Percentiles rank a stretch among this genome's conserved stretches.
phyloP scores from a whole-genome alignment of 371 early-diverging fungal species.

The Syncephalastrum sp. region DNA sequence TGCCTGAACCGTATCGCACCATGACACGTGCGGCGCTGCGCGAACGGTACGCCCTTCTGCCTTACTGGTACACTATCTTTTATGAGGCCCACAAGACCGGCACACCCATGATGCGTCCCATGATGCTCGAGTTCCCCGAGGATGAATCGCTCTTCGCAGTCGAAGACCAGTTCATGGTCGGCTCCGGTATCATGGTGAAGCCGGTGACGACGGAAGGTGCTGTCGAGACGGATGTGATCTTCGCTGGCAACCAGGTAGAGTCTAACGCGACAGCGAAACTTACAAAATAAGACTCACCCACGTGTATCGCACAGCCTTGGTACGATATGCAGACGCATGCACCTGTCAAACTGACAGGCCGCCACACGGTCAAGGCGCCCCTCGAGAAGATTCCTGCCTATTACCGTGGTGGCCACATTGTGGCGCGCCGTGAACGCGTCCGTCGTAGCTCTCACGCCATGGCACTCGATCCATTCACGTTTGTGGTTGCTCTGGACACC shows the following conservation, averaged over 20 bases:
- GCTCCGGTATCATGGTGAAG: slow-evolving; percentile 72
- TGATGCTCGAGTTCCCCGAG: slow-evolving; percentile 79
- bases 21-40: slow-evolving; percentile 73
- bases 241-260: slow-evolving; percentile 56
- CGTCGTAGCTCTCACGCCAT: slow-evolving; percentile 83
- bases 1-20: slow-evolving; percentile 75
- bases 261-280: not conserved
- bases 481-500: slow-evolving; percentile 76
- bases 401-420: slow-evolving; percentile 83
- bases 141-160: slow-evolving; percentile 70
- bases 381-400: slow-evolving; percentile 81
- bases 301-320: slow-evolving; percentile 54
- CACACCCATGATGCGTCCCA: slow-evolving; percentile 80
- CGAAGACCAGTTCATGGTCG: slow-evolving; percentile 87
- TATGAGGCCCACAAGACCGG: slow-evolving; percentile 67
- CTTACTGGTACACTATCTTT: slow-evolving; percentile 84
- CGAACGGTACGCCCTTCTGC: slow-evolving; percentile 75
- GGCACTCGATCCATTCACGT: slow-evolving; percentile 88
- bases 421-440: slow-evolving; percentile 83
- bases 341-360: slow-evolving; percentile 42
- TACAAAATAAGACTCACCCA: not conserved
- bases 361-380: slow-evolving; percentile 60
- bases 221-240: slow-evolving; percentile 59
- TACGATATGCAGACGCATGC: slow-evolving; percentile 70
- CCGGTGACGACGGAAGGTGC: slow-evolving; percentile 66